Evolutionary conservation across 2,329 filamentous ascomycete species (phyloP), one percentile per base, ranked within the genome.

Genomic region (Neofusicoccum kwambonambiense): DNA sequence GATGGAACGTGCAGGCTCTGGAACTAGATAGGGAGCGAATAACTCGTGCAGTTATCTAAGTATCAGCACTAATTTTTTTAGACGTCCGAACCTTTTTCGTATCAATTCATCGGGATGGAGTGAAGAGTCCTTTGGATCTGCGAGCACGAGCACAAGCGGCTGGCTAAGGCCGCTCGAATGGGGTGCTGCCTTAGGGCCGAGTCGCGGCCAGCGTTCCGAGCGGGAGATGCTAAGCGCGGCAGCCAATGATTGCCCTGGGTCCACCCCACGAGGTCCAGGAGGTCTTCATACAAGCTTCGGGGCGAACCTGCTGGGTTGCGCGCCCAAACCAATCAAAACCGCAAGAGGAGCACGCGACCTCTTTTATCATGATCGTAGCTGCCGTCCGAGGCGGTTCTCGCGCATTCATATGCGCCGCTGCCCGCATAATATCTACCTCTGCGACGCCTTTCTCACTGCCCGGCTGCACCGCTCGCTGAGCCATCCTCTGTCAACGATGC

Each of bases 1-100:
- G 95, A 99, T 81, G 94, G 94, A 47, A 96, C 91, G 13, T 91
- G 92, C 79, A 88, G 94, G 72, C 79, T 99, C 75, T 99, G 94
- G 94, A 91, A 72, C 67, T 82, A 76, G 71, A 50, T 47, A 35
- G 31, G 17, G 42, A 52, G 42, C 54, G 27, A 41, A 34, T 19
- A 41, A 19, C 34, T 17, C 35, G 37, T 15, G 17, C 19, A 34
- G 7, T 62, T 42, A 51, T 51, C 45, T 60, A 31, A 5, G 4
- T 31, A 49, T 60, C 56, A 62, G 58, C 58, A 51, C 47, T 39
- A 51, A 62, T 31, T 44, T 47, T 27, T 34, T 41, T 22, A 44
- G n/a, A 17, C 27, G 13, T 31, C 42, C 56, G 56, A 60, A 12
- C 15, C 17, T 19, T 60, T 37, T 60, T 58, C 54, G 54, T 58